Evolutionary conservation across 1,139 yeast species (phyloP).

Genomic region (Hyphopichia fennica): DNA sequence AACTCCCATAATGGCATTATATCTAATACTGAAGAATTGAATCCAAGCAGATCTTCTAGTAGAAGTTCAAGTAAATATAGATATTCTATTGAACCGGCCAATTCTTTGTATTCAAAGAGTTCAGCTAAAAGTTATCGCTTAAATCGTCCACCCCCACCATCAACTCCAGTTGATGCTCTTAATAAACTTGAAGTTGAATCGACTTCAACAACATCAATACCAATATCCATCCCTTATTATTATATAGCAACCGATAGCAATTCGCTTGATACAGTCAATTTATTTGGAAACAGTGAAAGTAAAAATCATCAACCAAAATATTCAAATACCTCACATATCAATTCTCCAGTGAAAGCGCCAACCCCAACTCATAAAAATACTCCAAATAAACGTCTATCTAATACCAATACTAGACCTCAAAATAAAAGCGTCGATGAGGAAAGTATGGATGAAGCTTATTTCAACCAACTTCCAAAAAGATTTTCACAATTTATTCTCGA

Average conservation of each 20-base stretch:
- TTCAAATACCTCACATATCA: conserved; percentile 24
- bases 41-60: neutral
- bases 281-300: conserved; percentile 18
- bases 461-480: conserved; percentile 41
- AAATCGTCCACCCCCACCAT: neutral
- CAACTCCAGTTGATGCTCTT: conserved; percentile 11
- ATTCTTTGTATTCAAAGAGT: neutral
- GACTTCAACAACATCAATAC: conserved; percentile 27
- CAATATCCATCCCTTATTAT: conserved; percentile 36
- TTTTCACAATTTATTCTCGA: conserved; percentile 44
- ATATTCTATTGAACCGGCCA: neutral
- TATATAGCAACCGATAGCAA: conserved; percentile 25
- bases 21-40: neutral
- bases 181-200: conserved; percentile 32
- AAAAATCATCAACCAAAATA: conserved; percentile 15
- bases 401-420: neutral
- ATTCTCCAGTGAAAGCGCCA: conserved; percentile 3
- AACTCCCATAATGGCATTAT: too few species aligned
- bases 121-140: neutral
- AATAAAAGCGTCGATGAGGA: neutral
- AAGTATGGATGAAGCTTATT: conserved; percentile 4
- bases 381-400: neutral
- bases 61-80: conserved; percentile 1
- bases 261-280: conserved; percentile 34
- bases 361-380: neutral